These are phyloP conservation scores for Boletus insuetus DNA, from an alignment of 768 basidiomycete genomes.

Conservation along the genomic window DNA sequence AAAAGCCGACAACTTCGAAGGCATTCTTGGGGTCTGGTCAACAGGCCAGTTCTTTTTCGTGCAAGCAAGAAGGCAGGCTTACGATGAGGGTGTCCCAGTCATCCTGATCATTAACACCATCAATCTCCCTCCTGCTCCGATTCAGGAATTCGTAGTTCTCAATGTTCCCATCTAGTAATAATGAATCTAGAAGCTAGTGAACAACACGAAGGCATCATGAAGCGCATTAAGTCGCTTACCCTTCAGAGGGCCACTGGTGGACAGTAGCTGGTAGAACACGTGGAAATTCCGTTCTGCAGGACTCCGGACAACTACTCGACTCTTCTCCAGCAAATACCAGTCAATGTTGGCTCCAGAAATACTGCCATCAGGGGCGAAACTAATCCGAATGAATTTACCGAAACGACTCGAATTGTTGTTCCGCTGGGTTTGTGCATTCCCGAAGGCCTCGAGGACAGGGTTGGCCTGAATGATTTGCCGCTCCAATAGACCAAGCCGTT, in stretches of 20 bases:
- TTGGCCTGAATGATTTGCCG: slow-evolving; percentile 97
- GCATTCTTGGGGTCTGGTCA: slow-evolving; percentile 51
- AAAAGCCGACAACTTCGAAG: slow-evolving; percentile 87
- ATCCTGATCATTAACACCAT: slow-evolving; percentile 88
- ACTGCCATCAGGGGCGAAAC: slow-evolving; percentile 88
- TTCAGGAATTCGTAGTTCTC: slow-evolving; percentile 91
- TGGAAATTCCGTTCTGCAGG: slow-evolving; percentile 93
- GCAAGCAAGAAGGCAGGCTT: slow-evolving; percentile 5
- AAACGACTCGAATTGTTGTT: slow-evolving; percentile 99
- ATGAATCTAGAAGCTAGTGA: slow-evolving; percentile 46
- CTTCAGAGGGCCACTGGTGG: slow-evolving; percentile 67
- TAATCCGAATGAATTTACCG: slow-evolving; percentile 96
- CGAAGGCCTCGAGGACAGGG: slow-evolving; percentile 95
- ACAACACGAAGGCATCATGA: slow-evolving; percentile 1
- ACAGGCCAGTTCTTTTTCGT: not conserved
- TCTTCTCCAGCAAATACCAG: slow-evolving; percentile 99
- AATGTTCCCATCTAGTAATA: slow-evolving; percentile 70
- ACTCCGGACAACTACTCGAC: slow-evolving; percentile 84
- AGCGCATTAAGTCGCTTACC: slow-evolving; percentile 41
- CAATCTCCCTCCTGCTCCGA: slow-evolving; percentile 86
- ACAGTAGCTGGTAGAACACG: slow-evolving; percentile 93
- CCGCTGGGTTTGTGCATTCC: slow-evolving; percentile 96
- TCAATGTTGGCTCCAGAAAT: slow-evolving; percentile 98
- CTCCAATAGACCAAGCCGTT: slow-evolving; percentile 84
- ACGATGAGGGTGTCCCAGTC: slow-evolving; percentile 86